A percentile compares a stretch with the other conserved stretches of the same genome.
Conservation (phyloP, 2,329 filamentous ascomycete genomes). For the Alternaria postmessia region DNA sequence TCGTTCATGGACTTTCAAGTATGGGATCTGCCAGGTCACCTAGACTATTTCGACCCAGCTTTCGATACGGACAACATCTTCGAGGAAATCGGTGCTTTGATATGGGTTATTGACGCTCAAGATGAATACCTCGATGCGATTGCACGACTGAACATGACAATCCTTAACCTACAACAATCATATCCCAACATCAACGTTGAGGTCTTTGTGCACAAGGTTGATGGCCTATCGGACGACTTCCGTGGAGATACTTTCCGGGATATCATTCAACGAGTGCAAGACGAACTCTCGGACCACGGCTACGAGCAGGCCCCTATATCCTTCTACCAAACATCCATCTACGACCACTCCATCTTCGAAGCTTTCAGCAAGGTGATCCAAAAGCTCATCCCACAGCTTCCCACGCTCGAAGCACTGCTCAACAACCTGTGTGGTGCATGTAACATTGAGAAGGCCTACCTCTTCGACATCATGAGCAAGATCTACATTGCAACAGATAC, state of each 20-base stretch:
- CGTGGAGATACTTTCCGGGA: constrained; percentile 95
- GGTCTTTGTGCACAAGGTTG: constrained; percentile 98
- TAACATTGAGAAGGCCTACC: constrained; percentile 95
- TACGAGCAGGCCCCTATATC: constrained; percentile 93
- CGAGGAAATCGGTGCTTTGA: constrained; percentile 89
- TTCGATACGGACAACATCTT: constrained; percentile 96
- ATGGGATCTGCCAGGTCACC: constrained; percentile 95
- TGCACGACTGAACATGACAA: constrained; percentile 83
- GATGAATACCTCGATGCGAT: constrained; percentile 97
- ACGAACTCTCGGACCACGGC: constrained; percentile 91
- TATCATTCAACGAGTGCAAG: constrained; percentile 94
- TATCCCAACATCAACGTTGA: constrained; percentile 97
- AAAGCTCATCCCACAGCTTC: constrained; percentile 91
- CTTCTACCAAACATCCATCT: constrained; percentile 97
- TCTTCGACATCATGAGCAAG: constrained; percentile 97
- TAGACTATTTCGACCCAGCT: constrained; percentile 87
- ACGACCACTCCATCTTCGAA: constrained; percentile 98
- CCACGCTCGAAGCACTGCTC: constrained; percentile 90
- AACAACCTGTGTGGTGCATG: constrained; percentile 94
- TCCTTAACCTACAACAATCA: constrained; percentile 84
- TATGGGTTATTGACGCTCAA: constrained; percentile 98
- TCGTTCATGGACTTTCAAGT: constrained; percentile 99
- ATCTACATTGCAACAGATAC: constrained; percentile 98
- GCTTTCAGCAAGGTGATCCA: constrained; percentile 98
- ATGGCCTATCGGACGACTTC: constrained; percentile 96